These are phyloP conservation scores for Thraustotheca clavata DNA, from an alignment of 352 stramenopile genomes.

Conservation along the genomic window DNA sequence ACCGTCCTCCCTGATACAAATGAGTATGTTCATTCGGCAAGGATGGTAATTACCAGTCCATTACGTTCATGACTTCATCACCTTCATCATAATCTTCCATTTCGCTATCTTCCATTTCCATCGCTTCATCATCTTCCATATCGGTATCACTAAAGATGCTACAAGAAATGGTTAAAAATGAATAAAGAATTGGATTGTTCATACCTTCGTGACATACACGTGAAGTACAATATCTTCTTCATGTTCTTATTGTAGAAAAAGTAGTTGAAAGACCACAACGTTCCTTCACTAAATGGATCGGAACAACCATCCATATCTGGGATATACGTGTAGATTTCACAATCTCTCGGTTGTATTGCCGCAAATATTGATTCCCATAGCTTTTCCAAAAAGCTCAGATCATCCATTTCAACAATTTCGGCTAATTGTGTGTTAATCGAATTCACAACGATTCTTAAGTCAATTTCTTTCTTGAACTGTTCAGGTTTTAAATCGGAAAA, in stretches of 20 bases:
- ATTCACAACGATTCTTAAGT: slow-evolving; percentile 82
- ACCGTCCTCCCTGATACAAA: slow-evolving; percentile 16
- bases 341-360: slow-evolving; percentile 81
- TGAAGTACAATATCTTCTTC: slow-evolving; percentile 92
- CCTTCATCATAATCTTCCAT: slow-evolving; percentile 73
- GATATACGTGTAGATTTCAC: slow-evolving; percentile 90
- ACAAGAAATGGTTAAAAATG: not conserved
- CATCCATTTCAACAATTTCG: slow-evolving; percentile 99
- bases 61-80: slow-evolving; percentile 80
- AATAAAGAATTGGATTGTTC: not conserved
- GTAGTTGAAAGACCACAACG: slow-evolving; percentile 93
- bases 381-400: slow-evolving; percentile 98
- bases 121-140: slow-evolving; percentile 78
- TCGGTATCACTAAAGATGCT: slow-evolving; percentile 34
- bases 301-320: slow-evolving; percentile 83
- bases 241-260: slow-evolving; percentile 92
- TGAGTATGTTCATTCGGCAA: not conserved
- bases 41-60: slow-evolving; percentile 58
- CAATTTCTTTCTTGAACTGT: slow-evolving; percentile 83
- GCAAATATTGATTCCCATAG: slow-evolving; percentile 92
- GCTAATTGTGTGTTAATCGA: slow-evolving; percentile 82
- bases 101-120: slow-evolving; percentile 39
- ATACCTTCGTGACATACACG: slow-evolving; percentile 86
- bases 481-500: slow-evolving; percentile 83
- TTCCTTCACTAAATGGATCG: slow-evolving; percentile 88